Percentiles rank a stretch among this genome's conserved stretches.
phyloP scores from a whole-genome alignment of 805 yeast species.

The Ogataea naganishii region DNA sequence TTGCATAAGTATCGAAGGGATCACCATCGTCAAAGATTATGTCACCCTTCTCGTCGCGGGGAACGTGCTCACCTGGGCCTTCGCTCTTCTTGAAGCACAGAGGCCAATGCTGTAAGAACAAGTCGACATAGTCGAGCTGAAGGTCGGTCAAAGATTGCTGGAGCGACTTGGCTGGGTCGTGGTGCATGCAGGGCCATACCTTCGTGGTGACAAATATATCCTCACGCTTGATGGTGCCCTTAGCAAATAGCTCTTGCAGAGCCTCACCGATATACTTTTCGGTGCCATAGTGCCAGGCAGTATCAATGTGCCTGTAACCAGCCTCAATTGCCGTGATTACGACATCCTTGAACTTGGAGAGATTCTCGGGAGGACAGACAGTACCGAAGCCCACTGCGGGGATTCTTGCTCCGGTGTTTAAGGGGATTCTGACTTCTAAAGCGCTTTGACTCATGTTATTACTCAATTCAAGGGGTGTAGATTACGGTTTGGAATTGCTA shows the following conservation, averaged over 20 bases:
- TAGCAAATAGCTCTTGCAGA: conserved; percentile 37
- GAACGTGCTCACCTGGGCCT: conserved; percentile 28
- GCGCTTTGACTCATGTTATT: too few species aligned
- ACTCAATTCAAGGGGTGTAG: too few species aligned
- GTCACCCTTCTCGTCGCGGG: conserved; percentile 28
- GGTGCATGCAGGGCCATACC: conserved; percentile 44
- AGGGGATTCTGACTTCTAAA: conserved; percentile 20
- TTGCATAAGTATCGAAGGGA: conserved; percentile 63
- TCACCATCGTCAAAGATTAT: conserved; percentile 72
- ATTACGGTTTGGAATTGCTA: too few species aligned
- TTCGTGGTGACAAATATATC: conserved; percentile 67
- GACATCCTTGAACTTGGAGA: conserved; percentile 10
- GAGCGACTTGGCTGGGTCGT: conserved; percentile 31
- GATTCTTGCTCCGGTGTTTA: conserved; percentile 56
- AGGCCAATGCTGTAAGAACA: conserved; percentile 44
- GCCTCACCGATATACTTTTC: conserved; percentile 35
- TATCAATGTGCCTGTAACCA: conserved; percentile 41
- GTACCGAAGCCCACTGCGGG: conserved; percentile 74
- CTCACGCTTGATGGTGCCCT: conserved; percentile 38
- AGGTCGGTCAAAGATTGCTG: conserved; percentile 31
- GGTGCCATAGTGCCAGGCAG: conserved; percentile 42
- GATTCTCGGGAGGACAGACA: conserved; percentile 9
- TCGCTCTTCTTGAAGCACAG: conserved; percentile 31
- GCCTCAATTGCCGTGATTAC: conserved; percentile 26
- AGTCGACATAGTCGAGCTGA: conserved; percentile 36